Evolutionary conservation across 352 stramenopile genomes (phyloP), one percentile per base, ranked within the genome.

Genomic region (Thalassiosira hispida): DNA sequence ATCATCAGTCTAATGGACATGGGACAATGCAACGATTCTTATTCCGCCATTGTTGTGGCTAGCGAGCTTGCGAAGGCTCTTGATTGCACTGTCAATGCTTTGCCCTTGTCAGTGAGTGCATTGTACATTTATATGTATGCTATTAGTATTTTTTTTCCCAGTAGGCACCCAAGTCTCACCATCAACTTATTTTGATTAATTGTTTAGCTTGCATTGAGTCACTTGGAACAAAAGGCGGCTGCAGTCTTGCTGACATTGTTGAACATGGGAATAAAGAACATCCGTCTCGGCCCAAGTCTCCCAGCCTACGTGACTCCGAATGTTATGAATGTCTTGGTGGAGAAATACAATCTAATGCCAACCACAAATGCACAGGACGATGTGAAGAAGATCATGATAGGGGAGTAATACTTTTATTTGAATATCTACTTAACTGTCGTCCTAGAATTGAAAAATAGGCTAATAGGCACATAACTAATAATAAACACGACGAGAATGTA

Each of bases 221-320:
- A 93, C 76, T 84, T 95, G 60, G 91, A 95, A 81, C 91, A 95
- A 84, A 95, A 95, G 73, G 89, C 90, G 25, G 87, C 92, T n/a
- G 91, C 89, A 11, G 89, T 94, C 16, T 67, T 95, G 1, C 62
- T 95, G 11, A 94, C 90, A 1, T 69, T 94, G 31, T 83, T 95
- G 47, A 52, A 82, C 7, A 85, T 95, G 56, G 90, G 90, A 59
- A 74, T 94, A 46, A 93, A 94, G 71, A 91, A 94, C 73, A 95
- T 95, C 81, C 83, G 89, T 55, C 67, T 94, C 18, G 91, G 91
- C 22, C 91, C 91, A 14, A 85, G 60, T 40, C 60, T 91, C 11
- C 89, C 89, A 22, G 89, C 91, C 12, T 95, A 94, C 53, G 68
- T 95, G 2, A 92, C 87, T 9, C 88, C 88, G 0, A 85, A 84